Percentiles rank a stretch among this genome's conserved stretches.
phyloP scores from a whole-genome alignment of 164 flowering plant genomes.

The Berberis vulgaris region DNA sequence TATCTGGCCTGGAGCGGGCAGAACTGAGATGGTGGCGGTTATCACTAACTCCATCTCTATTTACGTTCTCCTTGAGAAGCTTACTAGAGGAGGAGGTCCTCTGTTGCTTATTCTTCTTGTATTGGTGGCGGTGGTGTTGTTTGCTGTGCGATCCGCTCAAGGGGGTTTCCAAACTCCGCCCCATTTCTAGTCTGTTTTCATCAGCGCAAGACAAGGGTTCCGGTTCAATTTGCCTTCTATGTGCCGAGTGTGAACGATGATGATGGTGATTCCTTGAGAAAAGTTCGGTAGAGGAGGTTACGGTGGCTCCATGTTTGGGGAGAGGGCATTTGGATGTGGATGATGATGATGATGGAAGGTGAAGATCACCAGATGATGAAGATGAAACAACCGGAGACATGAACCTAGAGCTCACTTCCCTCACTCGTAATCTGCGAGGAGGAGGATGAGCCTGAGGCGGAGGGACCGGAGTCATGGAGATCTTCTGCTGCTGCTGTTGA shows the following conservation, averaged over 20 bases:
- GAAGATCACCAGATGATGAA: constrained; percentile 21
- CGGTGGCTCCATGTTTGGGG: too few relatives aligned
- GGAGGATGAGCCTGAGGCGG: background rate
- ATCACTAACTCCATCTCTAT: background rate
- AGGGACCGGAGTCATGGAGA: background rate
- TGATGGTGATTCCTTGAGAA: constrained; percentile 2
- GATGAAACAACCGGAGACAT: constrained; percentile 22
- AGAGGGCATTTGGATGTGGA: background rate
- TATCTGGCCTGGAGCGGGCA: constrained; percentile 15
- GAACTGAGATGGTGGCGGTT: too few relatives aligned
- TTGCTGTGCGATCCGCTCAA: constrained; percentile 5
- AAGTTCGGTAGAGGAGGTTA: too few relatives aligned
- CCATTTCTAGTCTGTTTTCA: constrained; percentile 10
- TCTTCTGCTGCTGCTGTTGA: background rate
- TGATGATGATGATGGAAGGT: constrained; percentile 9
- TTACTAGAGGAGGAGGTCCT: background rate
- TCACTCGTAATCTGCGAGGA: constrained; percentile 19
- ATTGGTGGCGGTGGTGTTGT: background rate
- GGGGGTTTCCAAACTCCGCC: constrained; percentile 14
- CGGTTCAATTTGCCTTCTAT: constrained; percentile 4
- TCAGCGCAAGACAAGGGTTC: constrained; percentile 10
- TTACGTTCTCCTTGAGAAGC: constrained; percentile 17
- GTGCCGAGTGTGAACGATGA: constrained; percentile 13
- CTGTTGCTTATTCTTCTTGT: constrained; percentile 10
- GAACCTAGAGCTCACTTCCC: constrained; percentile 28